Conservation (phyloP, 768 basidiomycete species). For the Boletus subcaerulescens region DNA sequence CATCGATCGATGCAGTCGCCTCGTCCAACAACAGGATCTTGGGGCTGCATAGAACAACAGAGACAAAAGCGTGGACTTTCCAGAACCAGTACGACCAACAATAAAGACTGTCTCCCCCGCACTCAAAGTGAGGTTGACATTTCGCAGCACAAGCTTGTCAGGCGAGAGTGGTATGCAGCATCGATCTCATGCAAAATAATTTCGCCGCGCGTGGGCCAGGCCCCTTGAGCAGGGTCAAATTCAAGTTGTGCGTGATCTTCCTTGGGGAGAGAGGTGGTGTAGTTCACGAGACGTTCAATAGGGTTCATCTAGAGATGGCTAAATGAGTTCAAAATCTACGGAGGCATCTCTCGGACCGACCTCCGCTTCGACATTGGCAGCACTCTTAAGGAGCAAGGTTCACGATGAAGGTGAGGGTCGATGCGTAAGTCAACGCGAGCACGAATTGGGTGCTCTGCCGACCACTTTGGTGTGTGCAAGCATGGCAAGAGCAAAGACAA, state of each 20-base stretch:
- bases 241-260: constrained; percentile 20
- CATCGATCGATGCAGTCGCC: constrained; percentile 67
- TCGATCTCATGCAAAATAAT: constrained; percentile 58
- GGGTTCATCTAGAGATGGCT: constrained; percentile 21
- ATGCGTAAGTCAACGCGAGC: constrained; percentile 30
- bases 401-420: constrained; percentile 25
- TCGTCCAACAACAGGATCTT: constrained; percentile 32
- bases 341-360: constrained; percentile 1
- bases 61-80: constrained; percentile 68
- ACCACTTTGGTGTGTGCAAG: constrained; percentile 27
- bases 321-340: neutral
- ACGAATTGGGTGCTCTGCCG: constrained; percentile 23
- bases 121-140: constrained; percentile 64
- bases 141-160: constrained; percentile 52
- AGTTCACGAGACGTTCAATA: constrained; percentile 28
- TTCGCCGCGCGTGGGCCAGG: constrained; percentile 49
- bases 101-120: constrained; percentile 72
- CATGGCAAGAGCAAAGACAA: constrained; percentile 26
- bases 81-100: constrained; percentile 74
- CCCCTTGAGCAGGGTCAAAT: constrained; percentile 20
- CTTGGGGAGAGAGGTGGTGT: constrained; percentile 21
- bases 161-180: constrained; percentile 73
- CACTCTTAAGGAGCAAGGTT: constrained; percentile 27
- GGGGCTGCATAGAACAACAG: constrained; percentile 57
- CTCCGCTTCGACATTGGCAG: constrained; percentile 28